Base-by-base conservation (phyloP, 2,329 filamentous ascomycete species). In the Fusarium papillatum region DNA sequence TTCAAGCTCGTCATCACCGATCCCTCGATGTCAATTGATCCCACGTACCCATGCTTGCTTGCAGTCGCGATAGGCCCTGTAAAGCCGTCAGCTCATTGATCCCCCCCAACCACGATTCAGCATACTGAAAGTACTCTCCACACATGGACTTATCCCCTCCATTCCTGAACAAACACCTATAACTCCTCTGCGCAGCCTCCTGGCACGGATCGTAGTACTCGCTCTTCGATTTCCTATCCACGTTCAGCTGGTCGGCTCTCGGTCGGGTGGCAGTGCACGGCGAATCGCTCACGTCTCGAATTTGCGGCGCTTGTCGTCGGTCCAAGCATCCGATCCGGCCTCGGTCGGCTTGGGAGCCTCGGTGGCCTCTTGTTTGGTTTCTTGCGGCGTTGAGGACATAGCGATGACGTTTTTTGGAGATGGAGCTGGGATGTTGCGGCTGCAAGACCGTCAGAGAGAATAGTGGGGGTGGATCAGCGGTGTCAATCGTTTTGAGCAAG, bases 151-250 rank as follows among this genome's bases (percentile, higher is more conserved):
- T 91, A 82, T 98, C 95, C 17, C 95, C 96, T 26, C 90, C 93
- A 83, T 99, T 99, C 26, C 97, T 91, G 82, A 95, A 93, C 81
- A 99, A 86, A 81, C 97, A 99, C 83, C 92, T 93, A 78, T 98
- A 93, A 85, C 96, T 98, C 81, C 91, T 90, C 77, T 93, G 88
- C 10, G 97, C 96, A 7, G 95, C 95, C 80, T 98, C 96, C 83
- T 98, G 96, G 84, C 97, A 99, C 3, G 97, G 97, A 80, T 99
- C 97, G 83, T 95, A 95, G 86, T 94, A 98, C 83, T 98, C 93
- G 88, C 95, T 98, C 81, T 93, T 91, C 67, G 89, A 90, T 88
- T 98, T 98, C 78, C 96, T 98, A 80, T 72, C 39, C 29, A 46
- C 29, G 55, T 19, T 73, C 66, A 78, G 71, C 38, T 61, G 34